Conservation (phyloP, 352 stramenopile genomes). For the Elongisporangium anandrum region DNA sequence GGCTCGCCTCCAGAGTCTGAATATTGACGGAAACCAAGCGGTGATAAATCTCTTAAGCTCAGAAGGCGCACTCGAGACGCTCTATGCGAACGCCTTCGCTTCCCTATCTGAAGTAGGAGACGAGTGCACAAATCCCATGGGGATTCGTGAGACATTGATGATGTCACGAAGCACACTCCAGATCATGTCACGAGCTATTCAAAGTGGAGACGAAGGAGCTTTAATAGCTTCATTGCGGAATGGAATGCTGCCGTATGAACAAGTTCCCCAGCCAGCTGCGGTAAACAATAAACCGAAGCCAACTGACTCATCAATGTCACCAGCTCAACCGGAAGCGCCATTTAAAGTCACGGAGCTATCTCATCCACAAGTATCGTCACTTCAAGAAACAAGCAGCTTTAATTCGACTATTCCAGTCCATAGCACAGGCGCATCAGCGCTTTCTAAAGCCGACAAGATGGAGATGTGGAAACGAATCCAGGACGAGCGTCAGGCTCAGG, state of each 20-base stretch:
- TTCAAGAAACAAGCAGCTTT: neutral
- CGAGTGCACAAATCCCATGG: conserved; percentile 13
- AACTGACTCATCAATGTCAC: too few species aligned
- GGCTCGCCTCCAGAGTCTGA: conserved; percentile 33
- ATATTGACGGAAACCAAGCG: conserved; percentile 42
- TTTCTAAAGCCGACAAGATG: conserved; percentile 54
- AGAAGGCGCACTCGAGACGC: conserved; percentile 32
- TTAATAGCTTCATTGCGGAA: conserved; percentile 8
- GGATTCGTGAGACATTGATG: conserved; percentile 6
- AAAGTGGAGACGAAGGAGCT: conserved; percentile 15
- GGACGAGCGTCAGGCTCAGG: conserved; percentile 33
- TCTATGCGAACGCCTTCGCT: conserved; percentile 40
- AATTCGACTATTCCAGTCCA: neutral
- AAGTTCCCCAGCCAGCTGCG: too few species aligned
- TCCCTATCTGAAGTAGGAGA: conserved; percentile 17
- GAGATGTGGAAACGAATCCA: conserved; percentile 65
- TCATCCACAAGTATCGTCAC: conserved; percentile 1
- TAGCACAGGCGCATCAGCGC: conserved; percentile 5
- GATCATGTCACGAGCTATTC: conserved; percentile 11
- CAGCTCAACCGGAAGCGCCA: conserved; percentile 2
- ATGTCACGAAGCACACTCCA: conserved; percentile 3
- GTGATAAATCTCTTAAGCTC: conserved; percentile 22
- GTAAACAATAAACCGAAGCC: too few species aligned
- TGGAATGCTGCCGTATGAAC: too few species aligned
- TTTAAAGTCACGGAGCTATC: neutral